Evolutionary conservation across 2,329 filamentous ascomycete species (phyloP).

Genomic region (Cordyceps militaris): DNA sequence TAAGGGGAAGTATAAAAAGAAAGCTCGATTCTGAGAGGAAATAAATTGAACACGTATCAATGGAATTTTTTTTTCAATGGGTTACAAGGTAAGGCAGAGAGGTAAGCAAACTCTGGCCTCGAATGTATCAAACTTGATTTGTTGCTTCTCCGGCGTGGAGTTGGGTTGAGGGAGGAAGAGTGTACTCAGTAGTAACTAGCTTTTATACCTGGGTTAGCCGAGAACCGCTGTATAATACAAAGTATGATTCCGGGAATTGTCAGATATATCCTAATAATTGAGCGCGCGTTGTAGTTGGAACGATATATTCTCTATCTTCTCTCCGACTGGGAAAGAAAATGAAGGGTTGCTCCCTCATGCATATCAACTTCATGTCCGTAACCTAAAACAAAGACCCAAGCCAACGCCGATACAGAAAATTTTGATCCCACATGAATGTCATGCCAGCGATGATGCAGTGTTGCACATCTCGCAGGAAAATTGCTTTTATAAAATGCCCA

Average conservation of each 20-base stretch:
- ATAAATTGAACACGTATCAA: neutral
- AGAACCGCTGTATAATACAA: neutral
- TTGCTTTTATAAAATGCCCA: constrained; percentile 1
- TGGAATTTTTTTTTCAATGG: neutral
- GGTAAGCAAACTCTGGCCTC: constrained; percentile 12
- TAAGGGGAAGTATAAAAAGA: neutral
- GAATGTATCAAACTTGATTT: neutral
- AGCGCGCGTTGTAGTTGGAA: neutral
- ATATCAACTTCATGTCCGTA: neutral
- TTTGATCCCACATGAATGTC: constrained; percentile 8
- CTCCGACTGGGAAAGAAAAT: neutral
- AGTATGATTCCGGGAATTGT: neutral
- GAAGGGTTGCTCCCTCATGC: neutral
- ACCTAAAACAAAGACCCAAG: constrained; percentile 7
- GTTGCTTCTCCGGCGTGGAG: neutral
- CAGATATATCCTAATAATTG: neutral
- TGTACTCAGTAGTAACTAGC: neutral
- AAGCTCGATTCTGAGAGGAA: neutral
- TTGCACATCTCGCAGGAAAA: neutral
- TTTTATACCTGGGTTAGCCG: neutral
- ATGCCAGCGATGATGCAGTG: constrained; percentile 5
- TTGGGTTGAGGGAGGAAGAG: neutral
- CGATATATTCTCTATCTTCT: neutral
- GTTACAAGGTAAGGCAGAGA: constrained; percentile 12
- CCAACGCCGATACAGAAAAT: constrained; percentile 12